Conservation (phyloP, 805 yeast species). For the Komagataella phaffii region DNA sequence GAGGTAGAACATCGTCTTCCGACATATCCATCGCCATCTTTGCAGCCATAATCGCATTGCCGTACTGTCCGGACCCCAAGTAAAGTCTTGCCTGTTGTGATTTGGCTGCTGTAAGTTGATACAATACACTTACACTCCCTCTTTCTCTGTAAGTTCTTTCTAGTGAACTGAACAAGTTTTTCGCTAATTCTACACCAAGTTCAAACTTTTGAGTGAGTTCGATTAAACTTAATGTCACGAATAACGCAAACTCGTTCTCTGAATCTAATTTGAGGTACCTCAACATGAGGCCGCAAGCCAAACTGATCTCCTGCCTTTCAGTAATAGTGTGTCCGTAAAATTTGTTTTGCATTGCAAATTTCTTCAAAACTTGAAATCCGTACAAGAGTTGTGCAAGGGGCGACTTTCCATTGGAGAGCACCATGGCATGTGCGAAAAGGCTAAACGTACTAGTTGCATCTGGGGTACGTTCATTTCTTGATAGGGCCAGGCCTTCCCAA, state of each 20-base stretch:
- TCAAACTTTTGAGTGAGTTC: conserved; percentile 63
- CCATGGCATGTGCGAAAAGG: conserved; percentile 66
- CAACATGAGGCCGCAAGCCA: conserved; percentile 55
- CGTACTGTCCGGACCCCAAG: conserved; percentile 46
- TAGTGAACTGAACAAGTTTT: conserved; percentile 29
- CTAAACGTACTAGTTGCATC: conserved; percentile 8
- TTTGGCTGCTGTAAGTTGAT: conserved; percentile 43
- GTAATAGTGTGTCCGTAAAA: conserved; percentile 15
- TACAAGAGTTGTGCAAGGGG: conserved; percentile 60
- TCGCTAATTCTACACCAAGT: conserved; percentile 35
- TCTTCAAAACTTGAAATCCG: conserved; percentile 42
- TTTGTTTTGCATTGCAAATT: conserved; percentile 7
- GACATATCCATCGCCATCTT: conserved; percentile 38
- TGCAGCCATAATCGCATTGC: conserved; percentile 46
- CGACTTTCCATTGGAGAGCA: conserved; percentile 61
- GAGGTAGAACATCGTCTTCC: conserved; percentile 12
- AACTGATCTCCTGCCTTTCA: conserved; percentile 49
- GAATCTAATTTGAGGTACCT: conserved; percentile 54
- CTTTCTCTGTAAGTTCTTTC: conserved; percentile 39
- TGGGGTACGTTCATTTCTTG: neutral
- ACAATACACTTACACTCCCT: conserved; percentile 33
- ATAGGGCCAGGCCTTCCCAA: conserved; percentile 58
- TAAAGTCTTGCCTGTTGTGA: conserved; percentile 61
- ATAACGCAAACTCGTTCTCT: conserved; percentile 40
- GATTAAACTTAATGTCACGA: conserved; percentile 36